Evolutionary conservation across 208 protist species (phyloP).

Genomic region (Phytomonas sp.): DNA sequence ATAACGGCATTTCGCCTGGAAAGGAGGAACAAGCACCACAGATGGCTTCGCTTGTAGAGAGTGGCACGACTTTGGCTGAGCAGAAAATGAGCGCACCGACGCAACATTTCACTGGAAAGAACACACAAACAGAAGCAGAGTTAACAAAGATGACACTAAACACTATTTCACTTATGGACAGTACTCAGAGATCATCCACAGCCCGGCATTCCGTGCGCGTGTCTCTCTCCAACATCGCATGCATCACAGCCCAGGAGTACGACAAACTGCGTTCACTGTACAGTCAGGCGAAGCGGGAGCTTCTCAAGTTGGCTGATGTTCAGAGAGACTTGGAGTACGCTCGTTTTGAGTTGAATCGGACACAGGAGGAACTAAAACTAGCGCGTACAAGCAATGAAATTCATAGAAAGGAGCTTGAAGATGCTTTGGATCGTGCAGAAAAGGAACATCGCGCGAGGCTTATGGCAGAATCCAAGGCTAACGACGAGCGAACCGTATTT

Average conservation of each 20-base stretch:
- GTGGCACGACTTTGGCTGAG: constrained; percentile 1
- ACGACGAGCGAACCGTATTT: constrained; percentile 18
- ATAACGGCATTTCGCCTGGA: constrained; percentile 7
- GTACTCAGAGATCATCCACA: constrained; percentile 24
- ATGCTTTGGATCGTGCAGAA: constrained; percentile 35
- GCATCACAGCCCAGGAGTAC: constrained; percentile 67
- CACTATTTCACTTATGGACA: constrained; percentile 26
- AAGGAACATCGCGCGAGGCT: constrained; percentile 41
- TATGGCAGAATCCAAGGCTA: constrained; percentile 27
- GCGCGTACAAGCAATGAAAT: constrained; percentile 31
- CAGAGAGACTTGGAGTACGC: constrained; percentile 74
- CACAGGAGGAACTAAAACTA: constrained; percentile 59
- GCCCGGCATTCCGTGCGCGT: constrained; percentile 34
- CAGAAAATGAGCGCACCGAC: constrained; percentile 14
- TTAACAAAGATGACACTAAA: constrained; percentile 52
- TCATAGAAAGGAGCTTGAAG: constrained; percentile 46
- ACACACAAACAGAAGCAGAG: constrained; percentile 30
- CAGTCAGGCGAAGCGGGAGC: constrained; percentile 68
- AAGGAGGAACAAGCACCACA: background rate
- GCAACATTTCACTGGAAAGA: constrained; percentile 12
- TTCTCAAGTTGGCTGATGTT: constrained; percentile 60
- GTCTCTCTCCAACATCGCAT: constrained; percentile 50
- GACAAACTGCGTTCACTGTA: constrained; percentile 69
- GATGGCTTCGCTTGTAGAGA: background rate
- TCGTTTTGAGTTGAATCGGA: constrained; percentile 58